Base-by-base conservation (phyloP, 495 filamentous ascomycete species). In the Annulohypoxylon nitens region DNA sequence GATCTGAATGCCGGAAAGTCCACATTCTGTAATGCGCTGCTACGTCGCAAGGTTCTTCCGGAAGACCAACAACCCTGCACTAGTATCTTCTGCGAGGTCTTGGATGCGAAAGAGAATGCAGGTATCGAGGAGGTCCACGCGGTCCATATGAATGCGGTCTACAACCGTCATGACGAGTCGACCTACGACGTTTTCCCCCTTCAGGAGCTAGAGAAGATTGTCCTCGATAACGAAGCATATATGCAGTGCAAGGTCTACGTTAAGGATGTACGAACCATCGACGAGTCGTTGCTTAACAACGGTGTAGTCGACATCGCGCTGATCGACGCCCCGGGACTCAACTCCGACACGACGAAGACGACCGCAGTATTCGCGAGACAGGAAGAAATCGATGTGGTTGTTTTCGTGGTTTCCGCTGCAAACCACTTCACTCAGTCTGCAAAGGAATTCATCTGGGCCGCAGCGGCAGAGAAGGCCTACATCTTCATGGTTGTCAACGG, bases 1-100 rank as follows among this genome's bases (percentile, higher is more conserved):
- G 96, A 99, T 82, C 80, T 98, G 55, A 99, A 99, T 78, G 95
- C 96, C 12, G 96, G 96, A 76, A 99, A 99, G 78, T 99, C 96
- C 10, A 98, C 96, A 4, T 98, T 99, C 74, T 99, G 96, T 84
- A 99, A 99, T 81, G 97, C 96, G 9, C 83, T 99, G 23, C 83
- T 99, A 41, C 91, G 96, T 48, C 90, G 94, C 65, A 98, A 98
- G 81, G 87, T 99, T 14, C 83, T 99, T 14, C 96, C 96, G 4
- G 96, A 97, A 82, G 97, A 98, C 72, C 94, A 99, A 78, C 96
- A 97, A 75, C 96, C 96, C n/a, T 98, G 97, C 82, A 99, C 96
- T 4, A 96, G 92, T 80, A 97, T 98, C 63, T 99, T 99, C 83
- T 98, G 97, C 78, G 96, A 99, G 79, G 96, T 99, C 2, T 84